Percentiles rank a stretch among this genome's conserved stretches.
Conservation (phyloP, 495 filamentous ascomycete species). For the Hypoxylon perforatum region DNA sequence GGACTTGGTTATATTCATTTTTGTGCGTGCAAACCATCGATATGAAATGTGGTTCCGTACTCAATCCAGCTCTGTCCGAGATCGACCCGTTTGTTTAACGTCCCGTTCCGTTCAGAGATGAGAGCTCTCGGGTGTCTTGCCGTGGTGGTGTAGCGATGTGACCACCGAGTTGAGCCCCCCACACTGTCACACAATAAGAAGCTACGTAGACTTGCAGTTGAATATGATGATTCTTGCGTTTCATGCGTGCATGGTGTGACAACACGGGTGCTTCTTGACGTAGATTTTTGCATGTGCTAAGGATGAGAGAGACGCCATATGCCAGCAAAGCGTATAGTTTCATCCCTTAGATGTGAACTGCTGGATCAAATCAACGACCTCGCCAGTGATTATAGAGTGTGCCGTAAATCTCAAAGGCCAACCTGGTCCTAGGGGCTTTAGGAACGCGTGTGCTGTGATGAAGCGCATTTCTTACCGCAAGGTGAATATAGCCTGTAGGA, state of each 20-base stretch:
- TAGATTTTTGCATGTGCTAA: constrained; percentile 3
- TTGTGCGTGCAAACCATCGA: constrained; percentile 24
- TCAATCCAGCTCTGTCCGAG: constrained; percentile 16
- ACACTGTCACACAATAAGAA: constrained; percentile 10
- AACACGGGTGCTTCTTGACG: constrained; percentile 5
- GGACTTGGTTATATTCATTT: not conserved
- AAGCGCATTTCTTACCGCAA: constrained; percentile 16
- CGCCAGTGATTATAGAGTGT: not conserved
- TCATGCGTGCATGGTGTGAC: constrained; percentile 12
- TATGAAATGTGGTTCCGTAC: constrained; percentile 29
- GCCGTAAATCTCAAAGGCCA: constrained; percentile 4
- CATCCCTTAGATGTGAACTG: not conserved
- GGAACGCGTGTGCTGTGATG: constrained; percentile 2
- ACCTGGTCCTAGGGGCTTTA: constrained; percentile 9
- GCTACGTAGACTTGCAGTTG: constrained; percentile 14
- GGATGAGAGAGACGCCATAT: not conserved
- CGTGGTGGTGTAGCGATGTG: constrained; percentile 15
- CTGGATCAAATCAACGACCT: constrained; percentile 4
- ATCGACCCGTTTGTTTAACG: constrained; percentile 23
- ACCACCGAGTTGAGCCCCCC: constrained; percentile 3
- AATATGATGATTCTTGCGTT: not conserved
- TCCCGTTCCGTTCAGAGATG: constrained; percentile 16
- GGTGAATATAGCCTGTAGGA: constrained; percentile 32
- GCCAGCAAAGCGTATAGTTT: not conserved
- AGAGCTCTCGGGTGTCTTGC: constrained; percentile 27